Evolutionary conservation across 805 yeast genomes (phyloP).

Genomic region (Sungouiella blattae): DNA sequence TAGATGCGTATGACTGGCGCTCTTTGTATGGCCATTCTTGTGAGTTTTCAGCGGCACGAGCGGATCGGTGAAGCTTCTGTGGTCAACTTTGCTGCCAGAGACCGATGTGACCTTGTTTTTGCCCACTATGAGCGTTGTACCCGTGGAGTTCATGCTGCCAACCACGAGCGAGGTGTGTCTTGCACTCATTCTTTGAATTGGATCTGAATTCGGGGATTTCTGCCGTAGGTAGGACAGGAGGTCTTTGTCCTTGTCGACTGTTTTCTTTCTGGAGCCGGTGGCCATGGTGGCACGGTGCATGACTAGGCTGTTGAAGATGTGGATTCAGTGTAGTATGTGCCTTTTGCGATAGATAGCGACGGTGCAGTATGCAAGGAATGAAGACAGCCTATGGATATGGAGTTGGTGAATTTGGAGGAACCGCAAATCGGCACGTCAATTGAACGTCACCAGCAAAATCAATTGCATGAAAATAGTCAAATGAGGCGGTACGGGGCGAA

Average conservation of each 20-base stretch:
- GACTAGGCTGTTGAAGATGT: too few relatives aligned
- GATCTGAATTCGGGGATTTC: conserved; percentile 1
- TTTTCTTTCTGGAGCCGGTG: background rate
- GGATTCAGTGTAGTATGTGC: too few relatives aligned
- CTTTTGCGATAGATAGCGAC: too few relatives aligned
- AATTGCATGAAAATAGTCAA: too few relatives aligned
- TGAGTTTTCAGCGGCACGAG: background rate
- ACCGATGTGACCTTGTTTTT: conserved; percentile 3
- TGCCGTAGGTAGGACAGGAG: conserved; percentile 14
- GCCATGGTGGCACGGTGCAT: background rate
- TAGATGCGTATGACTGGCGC: background rate
- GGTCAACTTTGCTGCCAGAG: background rate
- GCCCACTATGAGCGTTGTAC: conserved; percentile 16
- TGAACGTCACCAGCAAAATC: too few relatives aligned
- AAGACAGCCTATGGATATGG: too few relatives aligned
- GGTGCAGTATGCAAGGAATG: too few relatives aligned
- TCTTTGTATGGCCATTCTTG: background rate
- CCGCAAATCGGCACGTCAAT: too few relatives aligned
- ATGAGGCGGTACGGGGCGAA: too few relatives aligned
- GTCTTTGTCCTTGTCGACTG: conserved; percentile 3
- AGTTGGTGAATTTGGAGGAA: too few relatives aligned
- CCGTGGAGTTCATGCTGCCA: conserved; percentile 15
- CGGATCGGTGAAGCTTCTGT: conserved; percentile 6
- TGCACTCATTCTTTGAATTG: conserved; percentile 5
- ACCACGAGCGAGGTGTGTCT: conserved; percentile 8